phyloP scores from a whole-genome alignment of 108 stramenopile genomes.

The Pseudonitzschia multistriata region DNA sequence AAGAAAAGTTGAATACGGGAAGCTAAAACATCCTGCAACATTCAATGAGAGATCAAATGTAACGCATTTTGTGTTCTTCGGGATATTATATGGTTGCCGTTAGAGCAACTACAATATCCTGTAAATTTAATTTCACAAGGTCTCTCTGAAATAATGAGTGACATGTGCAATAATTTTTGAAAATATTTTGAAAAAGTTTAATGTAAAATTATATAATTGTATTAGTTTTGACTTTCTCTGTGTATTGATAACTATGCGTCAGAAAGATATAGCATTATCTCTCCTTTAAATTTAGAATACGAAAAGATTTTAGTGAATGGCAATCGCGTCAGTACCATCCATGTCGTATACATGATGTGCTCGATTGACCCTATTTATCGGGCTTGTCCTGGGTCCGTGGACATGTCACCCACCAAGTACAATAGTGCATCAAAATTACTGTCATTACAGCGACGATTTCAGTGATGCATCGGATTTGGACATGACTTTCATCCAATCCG shows the following conservation, averaged over 20 bases:
- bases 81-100: too few species aligned
- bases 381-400: too few species aligned
- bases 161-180: background rate
- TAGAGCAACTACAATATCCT: too few species aligned
- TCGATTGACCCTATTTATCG: too few species aligned
- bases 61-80: too few species aligned
- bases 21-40: background rate
- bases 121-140: too few species aligned
- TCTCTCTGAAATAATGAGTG: too few species aligned
- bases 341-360: too few species aligned
- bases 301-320: too few species aligned
- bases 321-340: too few species aligned
- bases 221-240: background rate
- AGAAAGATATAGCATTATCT: background rate
- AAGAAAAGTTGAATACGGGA: conserved; percentile 18
- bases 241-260: background rate
- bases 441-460: conserved; percentile 6
- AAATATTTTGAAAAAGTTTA: background rate
- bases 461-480: conserved; percentile 7
- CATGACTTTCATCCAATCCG: conserved; percentile 48
- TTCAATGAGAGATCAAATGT: too few species aligned
- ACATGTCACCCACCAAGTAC: too few species aligned
- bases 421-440: background rate
- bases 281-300: background rate
- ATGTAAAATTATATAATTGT: background rate